Evolutionary conservation across 345 rosid genomes (phyloP).

Genomic region (Gossypium thurberi): DNA sequence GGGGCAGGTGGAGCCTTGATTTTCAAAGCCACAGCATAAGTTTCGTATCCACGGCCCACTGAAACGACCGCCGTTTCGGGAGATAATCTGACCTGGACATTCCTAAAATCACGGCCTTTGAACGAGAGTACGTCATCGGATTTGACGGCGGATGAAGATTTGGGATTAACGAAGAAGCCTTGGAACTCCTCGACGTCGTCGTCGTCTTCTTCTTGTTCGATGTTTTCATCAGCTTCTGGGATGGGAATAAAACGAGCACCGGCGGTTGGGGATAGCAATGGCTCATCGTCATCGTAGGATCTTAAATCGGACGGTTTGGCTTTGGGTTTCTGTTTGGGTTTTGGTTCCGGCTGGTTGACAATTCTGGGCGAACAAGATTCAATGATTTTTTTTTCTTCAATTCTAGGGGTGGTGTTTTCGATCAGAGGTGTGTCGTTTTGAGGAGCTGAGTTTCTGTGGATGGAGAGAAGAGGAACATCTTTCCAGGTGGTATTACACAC

Average conservation of each 20-base stretch:
- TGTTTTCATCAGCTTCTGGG: conserved; percentile 63
- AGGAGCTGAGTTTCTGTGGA: conserved; percentile 19
- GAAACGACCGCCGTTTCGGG: conserved; percentile 69
- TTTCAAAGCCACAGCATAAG: conserved; percentile 49
- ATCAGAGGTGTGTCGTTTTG: conserved; percentile 13
- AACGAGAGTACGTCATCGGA: conserved; percentile 33
- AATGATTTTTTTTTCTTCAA: conserved; percentile 27
- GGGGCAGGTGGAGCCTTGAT: conserved; percentile 55
- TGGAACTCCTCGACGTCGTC: conserved; percentile 51
- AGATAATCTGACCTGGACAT: conserved; percentile 43
- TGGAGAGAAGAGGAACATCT: conserved; percentile 54
- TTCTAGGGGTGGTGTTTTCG: conserved; percentile 12
- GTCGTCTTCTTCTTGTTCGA: conserved; percentile 28
- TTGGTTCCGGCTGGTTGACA: conserved; percentile 8
- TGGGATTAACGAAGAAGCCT: conserved; percentile 64
- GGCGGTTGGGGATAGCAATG: conserved; percentile 47
- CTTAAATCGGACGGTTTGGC: conserved; percentile 22
- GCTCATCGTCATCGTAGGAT: conserved; percentile 80
- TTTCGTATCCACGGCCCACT: conserved; percentile 51
- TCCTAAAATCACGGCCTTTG: conserved; percentile 34
- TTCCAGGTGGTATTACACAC: conserved; percentile 70
- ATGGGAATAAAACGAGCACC: conserved; percentile 45
- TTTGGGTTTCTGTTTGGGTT: conserved; percentile 6
- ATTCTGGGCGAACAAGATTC: conserved; percentile 35
- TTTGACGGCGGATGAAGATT: conserved; percentile 33